Percentiles rank a stretch among this genome's conserved stretches.
Conservation (phyloP, 2,329 filamentous ascomycete species). For the Alternaria incomplexa region DNA sequence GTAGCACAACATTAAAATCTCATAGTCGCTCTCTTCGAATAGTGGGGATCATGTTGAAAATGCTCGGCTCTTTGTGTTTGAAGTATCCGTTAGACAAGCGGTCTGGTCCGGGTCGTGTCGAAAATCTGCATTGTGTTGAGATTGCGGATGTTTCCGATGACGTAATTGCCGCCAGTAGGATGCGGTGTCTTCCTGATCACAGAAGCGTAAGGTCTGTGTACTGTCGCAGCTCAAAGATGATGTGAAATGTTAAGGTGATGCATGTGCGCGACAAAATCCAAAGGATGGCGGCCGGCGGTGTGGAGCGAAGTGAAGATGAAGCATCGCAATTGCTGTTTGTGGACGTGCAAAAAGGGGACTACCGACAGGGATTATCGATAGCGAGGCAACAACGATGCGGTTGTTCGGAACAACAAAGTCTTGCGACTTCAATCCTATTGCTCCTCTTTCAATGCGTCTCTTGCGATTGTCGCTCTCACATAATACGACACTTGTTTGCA, state of each 20-base stretch:
- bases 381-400: constrained; percentile 1
- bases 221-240: background rate
- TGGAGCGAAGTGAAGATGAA: background rate
- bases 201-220: fast-evolving
- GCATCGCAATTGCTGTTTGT: background rate
- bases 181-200: background rate
- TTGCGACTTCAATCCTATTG: background rate
- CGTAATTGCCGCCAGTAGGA: background rate
- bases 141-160: background rate
- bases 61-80: no score
- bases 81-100: no score
- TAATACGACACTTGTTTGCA: background rate
- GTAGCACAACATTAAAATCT: no score
- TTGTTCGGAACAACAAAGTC: background rate
- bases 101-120: no score
- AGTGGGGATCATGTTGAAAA: no score
- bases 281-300: background rate
- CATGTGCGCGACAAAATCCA: background rate
- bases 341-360: background rate
- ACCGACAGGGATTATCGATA: constrained; percentile 7
- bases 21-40: no score
- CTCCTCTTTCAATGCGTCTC: background rate
- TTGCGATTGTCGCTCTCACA: background rate
- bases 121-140: background rate
- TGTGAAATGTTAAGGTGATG: fast-evolving